A percentile compares a stretch with the other conserved stretches of the same genome.
These are phyloP conservation scores for Breynia disticha DNA, from an alignment of 441 rosid species.

Conservation along the genomic window DNA sequence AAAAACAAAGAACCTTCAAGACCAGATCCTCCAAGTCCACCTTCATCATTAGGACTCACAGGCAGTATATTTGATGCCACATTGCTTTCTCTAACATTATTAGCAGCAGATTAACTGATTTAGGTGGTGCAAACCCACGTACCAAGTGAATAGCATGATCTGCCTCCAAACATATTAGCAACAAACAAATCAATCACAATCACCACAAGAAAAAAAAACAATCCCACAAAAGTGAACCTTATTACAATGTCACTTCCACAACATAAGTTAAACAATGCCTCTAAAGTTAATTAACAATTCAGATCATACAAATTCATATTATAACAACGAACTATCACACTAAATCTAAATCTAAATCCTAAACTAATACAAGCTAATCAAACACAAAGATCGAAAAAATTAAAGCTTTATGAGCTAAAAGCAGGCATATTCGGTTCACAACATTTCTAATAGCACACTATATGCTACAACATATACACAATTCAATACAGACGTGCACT, in stretches of 20 bases:
- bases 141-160: conserved; percentile 86
- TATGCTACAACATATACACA: too few species aligned
- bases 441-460: too few species aligned
- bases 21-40: conserved; percentile 33
- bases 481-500: too few species aligned
- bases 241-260: neutral
- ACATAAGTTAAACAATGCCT: too few species aligned
- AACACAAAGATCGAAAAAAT: too few species aligned
- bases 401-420: too few species aligned
- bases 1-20: conserved; percentile 53
- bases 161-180: conserved; percentile 53
- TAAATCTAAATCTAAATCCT: too few species aligned
- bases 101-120: neutral
- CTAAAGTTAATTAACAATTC: too few species aligned
- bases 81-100: conserved; percentile 28
- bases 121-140: conserved; percentile 31
- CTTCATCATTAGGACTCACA: conserved; percentile 46
- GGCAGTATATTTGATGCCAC: conserved; percentile 43
- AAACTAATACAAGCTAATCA: too few species aligned
- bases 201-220: neutral
- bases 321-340: too few species aligned
- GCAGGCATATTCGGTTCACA: too few species aligned
- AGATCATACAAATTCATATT: too few species aligned
- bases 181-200: neutral
- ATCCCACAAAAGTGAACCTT: neutral